A percentile compares a stretch with the other conserved stretches of the same genome.
These are phyloP conservation scores for Botryotinia globosa DNA, from an alignment of 2,329 filamentous ascomycete species.

Conservation along the genomic window DNA sequence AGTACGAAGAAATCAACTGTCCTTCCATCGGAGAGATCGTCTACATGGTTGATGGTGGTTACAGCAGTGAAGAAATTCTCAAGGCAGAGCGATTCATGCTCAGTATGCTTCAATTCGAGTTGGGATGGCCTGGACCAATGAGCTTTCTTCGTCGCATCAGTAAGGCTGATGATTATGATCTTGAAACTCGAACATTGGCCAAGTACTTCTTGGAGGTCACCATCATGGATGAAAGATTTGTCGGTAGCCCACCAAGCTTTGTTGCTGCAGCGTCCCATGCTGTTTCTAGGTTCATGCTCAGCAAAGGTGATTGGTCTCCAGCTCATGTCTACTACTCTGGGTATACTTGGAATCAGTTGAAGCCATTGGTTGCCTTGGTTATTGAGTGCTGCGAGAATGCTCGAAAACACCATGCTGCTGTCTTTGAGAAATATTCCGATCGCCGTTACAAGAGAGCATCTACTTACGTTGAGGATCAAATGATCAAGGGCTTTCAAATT, in stretches of 20 bases:
- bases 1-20: conserved; percentile 99
- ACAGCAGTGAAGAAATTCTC: conserved; percentile 85
- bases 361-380: conserved; percentile 72
- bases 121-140: conserved; percentile 99
- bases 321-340: conserved; percentile 90
- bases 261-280: conserved; percentile 90
- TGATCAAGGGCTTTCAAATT: conserved; percentile 59
- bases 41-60: conserved; percentile 96
- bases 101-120: conserved; percentile 90
- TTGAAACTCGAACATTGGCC: conserved; percentile 89
- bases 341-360: conserved; percentile 84
- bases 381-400: conserved; percentile 85
- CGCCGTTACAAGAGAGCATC: conserved; percentile 84
- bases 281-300: conserved; percentile 80
- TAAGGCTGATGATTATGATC: conserved; percentile 96
- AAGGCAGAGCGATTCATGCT: conserved; percentile 99
- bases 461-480: conserved; percentile 71
- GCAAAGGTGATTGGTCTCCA: conserved; percentile 85
- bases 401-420: conserved; percentile 75
- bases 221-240: conserved; percentile 97
- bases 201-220: conserved; percentile 98
- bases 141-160: conserved; percentile 95
- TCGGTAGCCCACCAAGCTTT: conserved; percentile 86
- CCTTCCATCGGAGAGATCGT: conserved; percentile 93
- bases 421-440: conserved; percentile 90